Evolutionary conservation across 208 protist genomes (phyloP).

Genomic region (Wallacemonas sp.): DNA sequence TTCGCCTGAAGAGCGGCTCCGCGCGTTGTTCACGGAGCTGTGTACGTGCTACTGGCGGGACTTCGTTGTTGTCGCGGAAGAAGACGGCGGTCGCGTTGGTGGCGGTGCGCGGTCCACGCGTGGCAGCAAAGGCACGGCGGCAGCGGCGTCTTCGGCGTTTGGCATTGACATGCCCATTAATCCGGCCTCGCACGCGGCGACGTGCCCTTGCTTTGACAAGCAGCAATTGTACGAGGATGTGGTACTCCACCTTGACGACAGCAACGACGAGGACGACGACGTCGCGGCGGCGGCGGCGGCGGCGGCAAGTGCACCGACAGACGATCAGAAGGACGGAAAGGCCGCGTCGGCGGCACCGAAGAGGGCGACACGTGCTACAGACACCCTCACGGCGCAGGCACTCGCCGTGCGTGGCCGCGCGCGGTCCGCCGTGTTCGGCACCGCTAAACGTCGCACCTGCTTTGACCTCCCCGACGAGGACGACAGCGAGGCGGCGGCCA

Average conservation of each 20-base stretch:
- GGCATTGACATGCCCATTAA: slow-evolving; percentile 65
- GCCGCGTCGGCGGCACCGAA: not conserved
- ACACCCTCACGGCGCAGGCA: not conserved
- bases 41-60: slow-evolving; percentile 48
- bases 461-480: slow-evolving; percentile 15
- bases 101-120: slow-evolving; percentile 16
- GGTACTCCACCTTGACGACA: not conserved
- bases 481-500: not conserved
- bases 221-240: slow-evolving; percentile 25
- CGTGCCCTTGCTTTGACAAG: slow-evolving; percentile 50
- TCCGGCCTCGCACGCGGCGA: slow-evolving; percentile 57
- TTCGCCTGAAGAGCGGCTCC: slow-evolving; percentile 15
- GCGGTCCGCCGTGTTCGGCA: slow-evolving; percentile 38
- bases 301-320: not conserved
- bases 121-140: slow-evolving; percentile 31
- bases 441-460: slow-evolving; percentile 25
- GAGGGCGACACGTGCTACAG: not conserved
- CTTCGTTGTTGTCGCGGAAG: slow-evolving; percentile 11
- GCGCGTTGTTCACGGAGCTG: slow-evolving; percentile 14
- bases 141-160: slow-evolving; percentile 13
- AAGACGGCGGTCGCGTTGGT: no score
- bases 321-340: not conserved
- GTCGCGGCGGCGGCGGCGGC: not conserved
- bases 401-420: not conserved
- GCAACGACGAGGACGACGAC: not conserved